phyloP scores from a whole-genome alignment of 169 alveolate species.

The Plasmodium knowlesi region DNA sequence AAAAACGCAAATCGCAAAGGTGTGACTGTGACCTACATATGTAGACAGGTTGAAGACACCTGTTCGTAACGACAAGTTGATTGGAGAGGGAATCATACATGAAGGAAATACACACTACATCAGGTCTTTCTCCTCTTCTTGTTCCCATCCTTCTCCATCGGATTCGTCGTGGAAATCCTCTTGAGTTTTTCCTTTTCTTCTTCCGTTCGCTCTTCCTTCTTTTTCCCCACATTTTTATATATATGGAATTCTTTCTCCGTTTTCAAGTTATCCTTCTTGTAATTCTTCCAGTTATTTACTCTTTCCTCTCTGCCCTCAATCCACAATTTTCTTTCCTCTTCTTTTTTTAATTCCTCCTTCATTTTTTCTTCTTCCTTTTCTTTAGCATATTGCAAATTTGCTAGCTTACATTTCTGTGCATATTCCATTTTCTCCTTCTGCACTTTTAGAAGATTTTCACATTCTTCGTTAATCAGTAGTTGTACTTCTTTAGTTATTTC shows the following conservation, averaged over 20 bases:
- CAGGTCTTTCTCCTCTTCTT: constrained; percentile 42
- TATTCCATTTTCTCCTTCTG: constrained; percentile 86
- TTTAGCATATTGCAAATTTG: constrained; percentile 84
- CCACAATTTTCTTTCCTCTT: constrained; percentile 83
- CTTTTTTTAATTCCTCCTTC: constrained; percentile 77
- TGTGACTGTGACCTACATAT: neutral
- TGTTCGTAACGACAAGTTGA: neutral
- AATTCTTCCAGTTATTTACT: constrained; percentile 82
- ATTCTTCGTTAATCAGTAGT: constrained; percentile 82
- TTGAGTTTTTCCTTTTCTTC: constrained; percentile 62
- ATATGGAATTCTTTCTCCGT: constrained; percentile 79
- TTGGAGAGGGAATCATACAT: neutral
- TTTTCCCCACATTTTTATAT: constrained; percentile 77
- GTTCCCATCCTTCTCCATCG: neutral
- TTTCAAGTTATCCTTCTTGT: constrained; percentile 79
- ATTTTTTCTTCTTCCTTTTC: constrained; percentile 71
- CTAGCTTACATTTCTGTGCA: constrained; percentile 86
- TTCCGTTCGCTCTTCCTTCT: constrained; percentile 80
- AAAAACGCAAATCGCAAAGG: neutral
- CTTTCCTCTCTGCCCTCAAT: constrained; percentile 82
- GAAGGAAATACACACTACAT: neutral
- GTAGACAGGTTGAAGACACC: neutral
- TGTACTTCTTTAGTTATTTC: constrained; percentile 80
- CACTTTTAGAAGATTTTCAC: constrained; percentile 83
- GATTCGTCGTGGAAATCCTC: constrained; percentile 16